phyloP scores from a whole-genome alignment of 345 rosid genomes.

The Gossypium sturtianum region DNA sequence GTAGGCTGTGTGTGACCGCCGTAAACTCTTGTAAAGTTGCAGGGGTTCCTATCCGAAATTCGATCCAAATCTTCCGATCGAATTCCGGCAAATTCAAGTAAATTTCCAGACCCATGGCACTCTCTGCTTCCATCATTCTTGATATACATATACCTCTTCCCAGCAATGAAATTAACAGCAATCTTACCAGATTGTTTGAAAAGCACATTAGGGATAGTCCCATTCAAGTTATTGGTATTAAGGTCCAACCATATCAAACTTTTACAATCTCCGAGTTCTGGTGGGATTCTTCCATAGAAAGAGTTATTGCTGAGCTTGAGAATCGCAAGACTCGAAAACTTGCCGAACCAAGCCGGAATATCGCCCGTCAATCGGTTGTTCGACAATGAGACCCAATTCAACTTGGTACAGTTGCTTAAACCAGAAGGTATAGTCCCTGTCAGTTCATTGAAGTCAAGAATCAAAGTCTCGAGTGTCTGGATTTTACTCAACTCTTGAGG shows the following conservation, averaged over 20 bases:
- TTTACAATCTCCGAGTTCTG: slow-evolving; percentile 77
- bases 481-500: slow-evolving; percentile 61
- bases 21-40: slow-evolving; percentile 75
- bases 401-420: slow-evolving; percentile 64
- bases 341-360: slow-evolving; percentile 76
- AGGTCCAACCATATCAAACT: slow-evolving; percentile 96
- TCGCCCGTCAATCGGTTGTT: slow-evolving; percentile 70
- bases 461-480: slow-evolving; percentile 56
- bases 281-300: slow-evolving; percentile 68
- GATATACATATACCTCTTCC: slow-evolving; percentile 70
- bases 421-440: slow-evolving; percentile 64
- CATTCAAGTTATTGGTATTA: slow-evolving; percentile 65
- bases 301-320: slow-evolving; percentile 92
- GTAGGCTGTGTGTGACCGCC: slow-evolving; percentile 67
- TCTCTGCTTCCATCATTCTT: slow-evolving; percentile 72
- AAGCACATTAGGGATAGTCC: slow-evolving; percentile 68
- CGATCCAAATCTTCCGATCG: slow-evolving; percentile 47
- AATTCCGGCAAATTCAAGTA: slow-evolving; percentile 88
- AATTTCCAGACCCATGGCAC: slow-evolving; percentile 90
- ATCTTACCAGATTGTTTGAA: slow-evolving; percentile 86
- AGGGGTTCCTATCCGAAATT: slow-evolving; percentile 70
- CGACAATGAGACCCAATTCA: slow-evolving; percentile 89
- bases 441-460: slow-evolving; percentile 85
- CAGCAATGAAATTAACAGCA: slow-evolving; percentile 64
- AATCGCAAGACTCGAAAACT: slow-evolving; percentile 65